phyloP scores from a whole-genome alignment of 108 stramenopile genomes.

The Nitzschia sp. region DNA sequence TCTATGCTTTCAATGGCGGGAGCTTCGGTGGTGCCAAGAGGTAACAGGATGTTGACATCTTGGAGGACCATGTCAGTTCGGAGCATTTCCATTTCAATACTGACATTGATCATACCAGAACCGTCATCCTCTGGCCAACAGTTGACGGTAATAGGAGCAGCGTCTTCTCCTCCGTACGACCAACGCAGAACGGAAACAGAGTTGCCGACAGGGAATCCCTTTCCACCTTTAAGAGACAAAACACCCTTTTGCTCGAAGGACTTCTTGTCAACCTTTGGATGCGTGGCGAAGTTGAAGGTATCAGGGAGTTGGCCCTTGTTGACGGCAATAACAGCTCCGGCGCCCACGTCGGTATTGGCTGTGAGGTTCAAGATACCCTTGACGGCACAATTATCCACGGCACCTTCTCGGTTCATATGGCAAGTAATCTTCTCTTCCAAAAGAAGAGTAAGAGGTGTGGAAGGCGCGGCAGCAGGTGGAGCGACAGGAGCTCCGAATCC shows the following conservation, averaged over 20 bases:
- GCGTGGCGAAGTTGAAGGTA: conserved; percentile 89
- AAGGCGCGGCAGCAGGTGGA: conserved; percentile 60
- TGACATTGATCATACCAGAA: conserved; percentile 89
- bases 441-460: conserved; percentile 84
- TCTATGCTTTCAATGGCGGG: conserved; percentile 86
- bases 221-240: conserved; percentile 89
- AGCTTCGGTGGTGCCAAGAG: conserved; percentile 85
- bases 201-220: conserved; percentile 91
- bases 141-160: conserved; percentile 93
- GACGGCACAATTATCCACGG: conserved; percentile 88
- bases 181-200: conserved; percentile 94
- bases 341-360: conserved; percentile 92
- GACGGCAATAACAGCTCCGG: conserved; percentile 78
- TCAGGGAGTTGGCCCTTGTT: conserved; percentile 71
- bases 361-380: conserved; percentile 96
- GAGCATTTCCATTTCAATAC: conserved; percentile 92
- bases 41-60: conserved; percentile 93
- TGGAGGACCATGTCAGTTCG: conserved; percentile 76
- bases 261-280: conserved; percentile 97
- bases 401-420: conserved; percentile 93
- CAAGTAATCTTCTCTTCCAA: conserved; percentile 91
- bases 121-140: conserved; percentile 99
- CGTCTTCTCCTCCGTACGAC: conserved; percentile 85
- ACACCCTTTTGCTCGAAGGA: conserved; percentile 85
- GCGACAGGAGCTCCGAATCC: conserved; percentile 48